A percentile compares a stretch with the other conserved stretches of the same genome.
These are phyloP conservation scores for Triticum monococcum DNA, from an alignment of 176 grass and related monocot genomes.

Conservation along the genomic window DNA sequence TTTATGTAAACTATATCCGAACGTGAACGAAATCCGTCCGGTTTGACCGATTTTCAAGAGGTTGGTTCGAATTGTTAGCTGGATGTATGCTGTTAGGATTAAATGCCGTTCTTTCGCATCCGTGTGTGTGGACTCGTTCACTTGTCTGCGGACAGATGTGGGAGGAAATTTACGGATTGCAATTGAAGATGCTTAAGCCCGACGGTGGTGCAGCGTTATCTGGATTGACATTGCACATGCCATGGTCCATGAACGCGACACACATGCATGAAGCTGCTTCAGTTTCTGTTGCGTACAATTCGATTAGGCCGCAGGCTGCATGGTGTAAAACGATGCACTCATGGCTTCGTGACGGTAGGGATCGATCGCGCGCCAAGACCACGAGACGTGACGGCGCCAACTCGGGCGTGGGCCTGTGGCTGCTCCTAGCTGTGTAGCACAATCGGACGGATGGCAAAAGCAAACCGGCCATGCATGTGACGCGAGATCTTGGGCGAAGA, in stretches of 20 bases:
- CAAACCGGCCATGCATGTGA: constrained; percentile 40
- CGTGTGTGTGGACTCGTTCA: no score
- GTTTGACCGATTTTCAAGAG: no score
- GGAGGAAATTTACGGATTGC: no score
- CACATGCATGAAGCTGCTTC: no score
- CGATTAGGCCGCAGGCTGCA: constrained; percentile 11
- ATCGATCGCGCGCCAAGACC: neutral
- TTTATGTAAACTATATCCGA: no score
- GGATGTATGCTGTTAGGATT: no score
- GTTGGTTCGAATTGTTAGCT: no score
- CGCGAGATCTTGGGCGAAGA: constrained; percentile 1
- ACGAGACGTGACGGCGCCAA: neutral
- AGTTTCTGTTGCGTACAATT: constrained; percentile 7
- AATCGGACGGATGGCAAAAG: constrained; percentile 2
- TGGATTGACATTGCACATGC: neutral
- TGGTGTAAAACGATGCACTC: neutral
- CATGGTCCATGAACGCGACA: neutral
- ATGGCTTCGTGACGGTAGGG: no score
- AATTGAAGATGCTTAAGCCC: no score
- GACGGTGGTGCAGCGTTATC: neutral
- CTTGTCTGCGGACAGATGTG: no score
- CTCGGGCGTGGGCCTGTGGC: constrained; percentile 12
- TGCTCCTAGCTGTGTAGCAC: neutral
- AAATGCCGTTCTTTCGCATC: no score
- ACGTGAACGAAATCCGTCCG: no score